These are phyloP conservation scores for Solanum virginianum DNA, from an alignment of 257 asterid genomes.

Conservation along the genomic window DNA sequence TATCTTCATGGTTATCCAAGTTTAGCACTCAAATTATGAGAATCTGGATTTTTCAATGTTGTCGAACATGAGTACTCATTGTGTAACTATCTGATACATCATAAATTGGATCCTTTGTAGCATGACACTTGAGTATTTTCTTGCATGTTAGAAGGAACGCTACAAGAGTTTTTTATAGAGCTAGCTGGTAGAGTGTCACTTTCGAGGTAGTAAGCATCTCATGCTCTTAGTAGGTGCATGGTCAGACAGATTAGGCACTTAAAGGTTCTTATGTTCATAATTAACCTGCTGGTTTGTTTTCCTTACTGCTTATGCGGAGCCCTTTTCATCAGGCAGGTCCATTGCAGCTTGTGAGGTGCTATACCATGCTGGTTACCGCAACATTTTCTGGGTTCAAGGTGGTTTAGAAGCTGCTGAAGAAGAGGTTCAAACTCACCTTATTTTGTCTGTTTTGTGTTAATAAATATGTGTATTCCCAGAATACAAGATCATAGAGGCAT, in stretches of 20 bases:
- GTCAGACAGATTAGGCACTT: neutral
- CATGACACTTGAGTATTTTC: neutral
- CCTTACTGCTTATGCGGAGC: neutral
- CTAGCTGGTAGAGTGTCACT: neutral
- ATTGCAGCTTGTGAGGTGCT: slow-evolving; percentile 96
- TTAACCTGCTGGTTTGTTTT: neutral
- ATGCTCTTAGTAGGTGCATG: neutral
- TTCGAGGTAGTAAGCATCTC: neutral
- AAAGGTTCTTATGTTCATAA: neutral
- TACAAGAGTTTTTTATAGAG: neutral
- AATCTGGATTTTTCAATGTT: neutral
- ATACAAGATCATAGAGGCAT: neutral
- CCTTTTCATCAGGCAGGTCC: slow-evolving; percentile 63
- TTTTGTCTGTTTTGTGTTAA: neutral
- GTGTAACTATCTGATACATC: neutral
- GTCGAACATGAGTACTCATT: neutral
- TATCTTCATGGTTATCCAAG: neutral
- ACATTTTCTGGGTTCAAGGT: slow-evolving; percentile 87
- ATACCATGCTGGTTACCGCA: slow-evolving; percentile 63
- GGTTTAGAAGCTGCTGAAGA: slow-evolving; percentile 92
- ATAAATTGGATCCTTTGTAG: neutral
- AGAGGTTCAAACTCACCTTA: slow-evolving; percentile 36
- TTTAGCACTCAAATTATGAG: neutral
- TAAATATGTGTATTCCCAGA: neutral
- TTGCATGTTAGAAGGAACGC: neutral